Base-by-base conservation (phyloP, 1,284 basidiomycete genomes). In the Volvariella surrecta region DNA sequence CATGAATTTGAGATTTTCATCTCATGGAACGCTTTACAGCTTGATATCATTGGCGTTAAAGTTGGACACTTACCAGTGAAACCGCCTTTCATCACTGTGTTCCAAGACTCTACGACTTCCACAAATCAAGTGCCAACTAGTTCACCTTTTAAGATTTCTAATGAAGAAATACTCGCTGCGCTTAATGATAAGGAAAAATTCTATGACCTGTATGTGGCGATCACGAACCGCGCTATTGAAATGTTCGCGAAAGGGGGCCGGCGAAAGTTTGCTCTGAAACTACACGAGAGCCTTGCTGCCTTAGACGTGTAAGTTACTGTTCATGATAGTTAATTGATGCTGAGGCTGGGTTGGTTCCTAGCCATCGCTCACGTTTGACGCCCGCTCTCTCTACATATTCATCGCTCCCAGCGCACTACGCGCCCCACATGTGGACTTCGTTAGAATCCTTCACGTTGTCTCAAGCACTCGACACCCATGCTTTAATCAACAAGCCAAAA, bases 261-360 rank as follows among this genome's bases (percentile, higher is more conserved):
- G 40, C 74, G 82, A 39, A 87, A 94, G 54, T 90, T 88, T 53
- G 87, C 89, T 1, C 63, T 94, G 34, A 85, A 86, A 54, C 64
- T 96, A 37, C 89, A 91, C 54, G 85, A 83, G 1, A 81, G 76
- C 53, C 68, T 97, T 2, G 93, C 92, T 0, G 86, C 86, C 6
- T 74, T 98, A 16, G 89, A 96, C 52, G 61, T 85, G 89, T 93
- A 66, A 53, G 86, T 67, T 31, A 39, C 63, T 24, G 35, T 44
- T 11, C 10, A 28, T 31, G 4, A 2, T 22, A 16, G 17, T 7
- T 38, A 24, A 10, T 44, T 32, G 22, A 19, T 24, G 42, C 39
- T 50, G 20, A 42, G 43, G 34, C n/a, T n/a, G n/a, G n/a, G n/a
- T 47, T 42, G 49, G 37, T 45, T 4, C 48, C 45, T 55, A 92